A percentile compares a stretch with the other conserved stretches of the same genome.
Conservation (phyloP, 2,329 filamentous ascomycete species). For the Teratosphaeria epicoccoides region DNA sequence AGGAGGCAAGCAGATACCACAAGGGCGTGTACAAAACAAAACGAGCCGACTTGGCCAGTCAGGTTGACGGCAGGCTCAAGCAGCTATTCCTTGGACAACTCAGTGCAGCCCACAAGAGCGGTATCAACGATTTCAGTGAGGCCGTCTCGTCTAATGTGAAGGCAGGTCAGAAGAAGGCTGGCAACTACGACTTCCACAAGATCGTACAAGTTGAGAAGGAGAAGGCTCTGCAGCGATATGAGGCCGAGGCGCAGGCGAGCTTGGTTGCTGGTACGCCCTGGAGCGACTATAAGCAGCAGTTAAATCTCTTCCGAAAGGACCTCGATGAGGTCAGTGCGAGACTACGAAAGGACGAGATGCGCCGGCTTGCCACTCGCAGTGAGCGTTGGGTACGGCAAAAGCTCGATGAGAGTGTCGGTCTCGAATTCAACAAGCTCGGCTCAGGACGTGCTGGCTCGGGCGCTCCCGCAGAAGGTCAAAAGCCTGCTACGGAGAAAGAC, state of each 20-base stretch:
- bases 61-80: constrained; percentile 82
- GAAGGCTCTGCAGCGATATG: constrained; percentile 63
- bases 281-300: constrained; percentile 77
- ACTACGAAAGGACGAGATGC: constrained; percentile 90
- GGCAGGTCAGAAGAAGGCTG: constrained; percentile 81
- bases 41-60: constrained; percentile 69
- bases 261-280: constrained; percentile 71
- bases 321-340: constrained; percentile 77
- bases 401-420: constrained; percentile 72
- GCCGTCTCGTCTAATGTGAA: constrained; percentile 83
- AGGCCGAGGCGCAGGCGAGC: constrained; percentile 62
- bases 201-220: constrained; percentile 79
- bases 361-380: constrained; percentile 75
- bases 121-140: constrained; percentile 73
- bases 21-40: constrained; percentile 90
- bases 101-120: constrained; percentile 76
- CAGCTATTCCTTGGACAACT: constrained; percentile 81
- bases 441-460: constrained; percentile 75
- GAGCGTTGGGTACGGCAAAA: constrained; percentile 90
- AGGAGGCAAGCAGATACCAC: constrained; percentile 86
- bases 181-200: constrained; percentile 85
- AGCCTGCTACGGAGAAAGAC: constrained; percentile 63
- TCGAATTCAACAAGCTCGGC: constrained; percentile 94
- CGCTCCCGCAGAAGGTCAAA: constrained; percentile 67
- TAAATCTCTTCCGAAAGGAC: constrained; percentile 75